phyloP scores from a whole-genome alignment of 1,284 basidiomycete species.

The Apiotrichum porosum region DNA sequence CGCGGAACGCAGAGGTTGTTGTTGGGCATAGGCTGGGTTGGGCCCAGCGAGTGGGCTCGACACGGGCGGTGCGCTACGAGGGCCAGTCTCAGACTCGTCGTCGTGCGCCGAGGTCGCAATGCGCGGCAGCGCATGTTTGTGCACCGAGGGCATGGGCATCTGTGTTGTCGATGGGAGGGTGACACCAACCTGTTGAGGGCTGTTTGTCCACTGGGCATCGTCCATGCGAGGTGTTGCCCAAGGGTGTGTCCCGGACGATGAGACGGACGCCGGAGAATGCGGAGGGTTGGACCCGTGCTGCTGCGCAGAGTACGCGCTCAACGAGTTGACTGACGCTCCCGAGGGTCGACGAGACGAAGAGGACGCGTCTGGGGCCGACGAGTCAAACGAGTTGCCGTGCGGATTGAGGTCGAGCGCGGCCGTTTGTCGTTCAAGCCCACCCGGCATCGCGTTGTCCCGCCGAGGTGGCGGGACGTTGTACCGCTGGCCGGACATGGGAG shows the following conservation, averaged over 20 bases:
- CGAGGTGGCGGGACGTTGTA: background rate
- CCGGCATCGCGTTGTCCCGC: background rate
- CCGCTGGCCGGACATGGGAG: slow-evolving; percentile 1
- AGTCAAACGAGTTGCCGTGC: background rate
- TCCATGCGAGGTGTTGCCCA: slow-evolving; percentile 10
- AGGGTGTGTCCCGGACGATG: slow-evolving; percentile 18
- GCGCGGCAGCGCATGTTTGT: slow-evolving; percentile 17
- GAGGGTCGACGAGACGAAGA: slow-evolving; percentile 22
- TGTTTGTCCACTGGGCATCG: slow-evolving; percentile 3
- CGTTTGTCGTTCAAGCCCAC: slow-evolving; percentile 4
- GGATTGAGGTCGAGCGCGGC: slow-evolving; percentile 1
- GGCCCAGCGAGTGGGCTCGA: slow-evolving; percentile 6
- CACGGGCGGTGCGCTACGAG: slow-evolving; percentile 25
- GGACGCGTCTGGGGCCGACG: background rate
- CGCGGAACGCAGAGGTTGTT: slow-evolving; percentile 29
- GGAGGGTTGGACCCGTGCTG: background rate
- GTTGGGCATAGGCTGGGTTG: slow-evolving; percentile 2
- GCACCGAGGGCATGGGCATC: background rate
- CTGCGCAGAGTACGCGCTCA: background rate
- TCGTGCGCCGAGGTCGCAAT: slow-evolving; percentile 17
- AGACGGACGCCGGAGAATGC: slow-evolving; percentile 24
- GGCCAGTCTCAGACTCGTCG: slow-evolving; percentile 14
- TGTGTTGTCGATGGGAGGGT: background rate
- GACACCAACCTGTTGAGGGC: background rate
- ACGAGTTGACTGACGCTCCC: slow-evolving; percentile 17